These are phyloP conservation scores for Salix suchowensis DNA, from an alignment of 345 rosid genomes.

Conservation along the genomic window DNA sequence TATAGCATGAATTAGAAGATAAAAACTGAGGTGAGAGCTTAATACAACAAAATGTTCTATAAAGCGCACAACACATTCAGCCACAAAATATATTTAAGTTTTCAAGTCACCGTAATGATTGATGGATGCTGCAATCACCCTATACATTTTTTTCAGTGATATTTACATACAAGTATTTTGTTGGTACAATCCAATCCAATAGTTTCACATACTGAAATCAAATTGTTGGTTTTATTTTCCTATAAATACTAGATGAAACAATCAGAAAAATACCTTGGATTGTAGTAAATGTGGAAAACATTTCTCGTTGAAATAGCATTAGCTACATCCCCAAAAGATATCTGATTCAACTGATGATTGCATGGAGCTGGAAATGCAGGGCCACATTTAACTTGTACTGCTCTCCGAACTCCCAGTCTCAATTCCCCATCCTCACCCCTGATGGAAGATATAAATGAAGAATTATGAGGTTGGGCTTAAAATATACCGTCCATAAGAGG, in stretches of 20 bases:
- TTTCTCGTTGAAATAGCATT: conserved; percentile 57
- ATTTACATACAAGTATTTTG: background rate
- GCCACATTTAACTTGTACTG: conserved; percentile 60
- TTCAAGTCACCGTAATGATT: background rate
- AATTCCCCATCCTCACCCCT: conserved; percentile 95
- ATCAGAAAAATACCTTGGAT: conserved; percentile 64
- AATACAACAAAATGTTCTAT: background rate
- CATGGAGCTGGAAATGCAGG: conserved; percentile 41
- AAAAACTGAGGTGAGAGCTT: background rate
- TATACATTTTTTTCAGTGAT: background rate
- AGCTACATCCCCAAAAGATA: conserved; percentile 56
- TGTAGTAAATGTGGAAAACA: conserved; percentile 73
- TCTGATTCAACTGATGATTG: conserved; percentile 51
- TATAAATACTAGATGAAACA: background rate
- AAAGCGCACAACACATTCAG: background rate
- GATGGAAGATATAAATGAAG: conserved; percentile 15
- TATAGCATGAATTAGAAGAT: background rate
- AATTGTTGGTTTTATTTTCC: background rate
- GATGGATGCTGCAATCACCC: background rate
- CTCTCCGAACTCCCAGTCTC: conserved; percentile 93
- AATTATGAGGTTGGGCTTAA: background rate
- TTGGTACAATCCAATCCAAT: background rate
- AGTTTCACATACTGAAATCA: background rate
- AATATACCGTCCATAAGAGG: background rate
- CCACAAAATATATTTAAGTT: background rate